Evolutionary conservation across 257 asterid genomes (phyloP).

Genomic region (Solanum pennellii): DNA sequence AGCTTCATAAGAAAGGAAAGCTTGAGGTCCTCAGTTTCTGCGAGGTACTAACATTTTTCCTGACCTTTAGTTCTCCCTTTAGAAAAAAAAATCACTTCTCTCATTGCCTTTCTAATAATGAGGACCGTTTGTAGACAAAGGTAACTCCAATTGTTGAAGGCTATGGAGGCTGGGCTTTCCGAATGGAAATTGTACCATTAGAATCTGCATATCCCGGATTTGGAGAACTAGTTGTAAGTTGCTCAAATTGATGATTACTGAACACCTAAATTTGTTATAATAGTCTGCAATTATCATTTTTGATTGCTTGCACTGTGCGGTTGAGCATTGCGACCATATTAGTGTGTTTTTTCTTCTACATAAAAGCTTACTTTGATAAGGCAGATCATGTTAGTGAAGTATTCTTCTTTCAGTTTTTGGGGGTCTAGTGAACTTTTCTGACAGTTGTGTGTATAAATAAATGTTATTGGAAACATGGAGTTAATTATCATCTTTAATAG

Average conservation of each 20-base stretch:
- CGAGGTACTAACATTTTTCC: constrained; percentile 38
- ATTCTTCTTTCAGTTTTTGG: neutral
- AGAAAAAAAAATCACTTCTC: neutral
- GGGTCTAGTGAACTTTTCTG: neutral
- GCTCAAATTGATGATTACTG: neutral
- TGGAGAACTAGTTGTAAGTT: constrained; percentile 89
- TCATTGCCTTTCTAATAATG: constrained; percentile 5
- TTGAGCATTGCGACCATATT: neutral
- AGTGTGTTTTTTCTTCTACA: neutral
- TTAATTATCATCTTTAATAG: neutral
- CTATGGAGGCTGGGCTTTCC: constrained; percentile 94
- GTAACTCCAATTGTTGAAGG: constrained; percentile 98
- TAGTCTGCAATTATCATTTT: neutral
- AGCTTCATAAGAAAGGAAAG: constrained; percentile 56
- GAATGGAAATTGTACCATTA: constrained; percentile 93
- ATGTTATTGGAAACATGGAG: neutral
- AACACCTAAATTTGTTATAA: neutral
- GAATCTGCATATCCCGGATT: constrained; percentile 98
- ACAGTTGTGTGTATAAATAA: neutral
- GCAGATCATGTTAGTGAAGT: neutral
- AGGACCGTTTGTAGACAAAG: constrained; percentile 62
- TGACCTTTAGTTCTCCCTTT: neutral
- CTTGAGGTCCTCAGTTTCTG: constrained; percentile 95
- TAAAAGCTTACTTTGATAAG: neutral
- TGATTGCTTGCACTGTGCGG: neutral